phyloP scores from a whole-genome alignment of 139 green algal species.

The Mychonastes homosphaera region DNA sequence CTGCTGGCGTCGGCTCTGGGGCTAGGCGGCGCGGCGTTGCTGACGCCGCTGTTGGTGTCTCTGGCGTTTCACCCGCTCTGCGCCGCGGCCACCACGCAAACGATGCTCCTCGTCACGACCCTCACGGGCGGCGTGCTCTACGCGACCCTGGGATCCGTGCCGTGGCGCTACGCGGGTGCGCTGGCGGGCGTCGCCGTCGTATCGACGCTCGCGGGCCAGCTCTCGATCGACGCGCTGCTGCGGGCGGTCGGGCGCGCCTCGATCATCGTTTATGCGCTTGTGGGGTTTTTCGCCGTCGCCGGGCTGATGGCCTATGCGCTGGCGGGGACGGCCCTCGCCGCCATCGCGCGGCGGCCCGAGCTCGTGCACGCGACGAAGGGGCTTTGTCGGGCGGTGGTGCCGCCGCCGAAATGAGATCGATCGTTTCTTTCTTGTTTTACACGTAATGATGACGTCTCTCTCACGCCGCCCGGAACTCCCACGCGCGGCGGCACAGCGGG shows the following conservation, averaged over 20 bases:
- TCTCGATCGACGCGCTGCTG: not conserved
- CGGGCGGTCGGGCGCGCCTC: not conserved
- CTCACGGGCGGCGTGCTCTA: slow-evolving; percentile 38
- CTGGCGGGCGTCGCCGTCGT: slow-evolving; percentile 27
- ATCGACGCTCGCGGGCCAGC: slow-evolving; percentile 30
- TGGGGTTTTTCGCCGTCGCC: slow-evolving; percentile 12
- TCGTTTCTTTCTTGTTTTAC: not conserved
- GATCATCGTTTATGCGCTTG: slow-evolving; percentile 11
- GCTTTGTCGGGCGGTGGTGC: not conserved
- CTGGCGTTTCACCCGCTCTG: too few species aligned
- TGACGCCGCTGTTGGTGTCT: too few species aligned
- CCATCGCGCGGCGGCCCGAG: not conserved
- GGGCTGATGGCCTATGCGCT: slow-evolving; percentile 6
- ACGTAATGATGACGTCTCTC: slow-evolving; percentile 6
- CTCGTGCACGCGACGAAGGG: not conserved
- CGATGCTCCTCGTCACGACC: slow-evolving; percentile 48
- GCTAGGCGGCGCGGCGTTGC: too few species aligned
- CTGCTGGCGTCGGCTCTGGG: too few species aligned
- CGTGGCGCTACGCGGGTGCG: slow-evolving; percentile 24
- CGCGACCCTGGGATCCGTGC: slow-evolving; percentile 34
- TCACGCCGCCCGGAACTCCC: slow-evolving; percentile 47
- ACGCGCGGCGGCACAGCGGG: slow-evolving; percentile 47
- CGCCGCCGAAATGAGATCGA: too few species aligned
- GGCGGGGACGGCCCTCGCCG: slow-evolving; percentile 1
- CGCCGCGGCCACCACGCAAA: slow-evolving; percentile 26